phyloP scores from a whole-genome alignment of 1,284 basidiomycete genomes.

The Ustilago curta region DNA sequence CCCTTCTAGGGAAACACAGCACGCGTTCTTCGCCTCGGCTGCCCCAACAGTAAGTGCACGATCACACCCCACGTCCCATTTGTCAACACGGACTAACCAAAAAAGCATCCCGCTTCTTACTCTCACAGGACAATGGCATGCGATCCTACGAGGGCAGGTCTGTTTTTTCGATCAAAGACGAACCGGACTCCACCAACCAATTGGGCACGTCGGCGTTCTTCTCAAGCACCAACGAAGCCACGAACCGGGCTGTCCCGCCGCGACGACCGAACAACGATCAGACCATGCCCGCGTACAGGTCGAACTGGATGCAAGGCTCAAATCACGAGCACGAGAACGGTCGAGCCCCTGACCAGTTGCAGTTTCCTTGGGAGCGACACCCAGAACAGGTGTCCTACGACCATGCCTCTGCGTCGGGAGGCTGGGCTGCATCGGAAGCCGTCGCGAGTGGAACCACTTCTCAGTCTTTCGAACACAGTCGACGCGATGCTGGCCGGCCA shows the following conservation, averaged over 20 bases:
- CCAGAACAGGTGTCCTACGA: background rate
- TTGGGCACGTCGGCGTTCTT: background rate
- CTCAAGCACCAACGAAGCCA: background rate
- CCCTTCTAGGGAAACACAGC: background rate
- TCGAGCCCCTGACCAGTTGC: background rate
- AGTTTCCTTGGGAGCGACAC: constrained; percentile 24
- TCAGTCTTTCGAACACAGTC: background rate
- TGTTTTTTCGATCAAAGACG: constrained; percentile 10
- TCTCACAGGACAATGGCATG: constrained; percentile 4
- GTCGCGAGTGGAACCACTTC: background rate
- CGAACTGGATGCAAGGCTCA: constrained; percentile 1
- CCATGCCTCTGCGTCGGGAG: background rate
- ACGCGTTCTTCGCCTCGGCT: background rate
- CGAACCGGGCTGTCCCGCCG: background rate
- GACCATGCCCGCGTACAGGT: background rate
- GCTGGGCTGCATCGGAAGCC: constrained; percentile 1
- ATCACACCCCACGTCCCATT: too few species aligned
- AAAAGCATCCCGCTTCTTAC: background rate
- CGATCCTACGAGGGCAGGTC: constrained; percentile 6
- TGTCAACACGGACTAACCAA: background rate
- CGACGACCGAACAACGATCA: constrained; percentile 4
- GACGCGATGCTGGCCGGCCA: constrained; percentile 3
- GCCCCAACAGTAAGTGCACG: constrained; percentile 12
- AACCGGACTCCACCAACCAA: constrained; percentile 1
- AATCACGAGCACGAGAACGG: background rate